Percentiles rank a stretch among this genome's conserved stretches.
Evolutionary conservation across 169 alveolate genomes (phyloP).

Genomic region (Eimeria necatrix): DNA sequence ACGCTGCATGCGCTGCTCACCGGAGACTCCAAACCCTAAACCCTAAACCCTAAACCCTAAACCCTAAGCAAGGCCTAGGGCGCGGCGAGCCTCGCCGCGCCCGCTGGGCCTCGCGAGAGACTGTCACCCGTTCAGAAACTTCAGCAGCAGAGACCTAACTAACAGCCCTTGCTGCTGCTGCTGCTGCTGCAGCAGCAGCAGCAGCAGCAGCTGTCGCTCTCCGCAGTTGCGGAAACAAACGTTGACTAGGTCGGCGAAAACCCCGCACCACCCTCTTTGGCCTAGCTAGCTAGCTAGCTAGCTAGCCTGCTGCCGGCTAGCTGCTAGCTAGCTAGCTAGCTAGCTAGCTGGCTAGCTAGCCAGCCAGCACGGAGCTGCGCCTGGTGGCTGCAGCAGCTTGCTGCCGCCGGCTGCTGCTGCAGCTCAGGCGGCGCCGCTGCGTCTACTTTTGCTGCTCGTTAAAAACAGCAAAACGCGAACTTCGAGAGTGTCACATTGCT

Average conservation of each 20-base stretch:
- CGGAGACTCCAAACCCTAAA: slow-evolving; percentile 6
- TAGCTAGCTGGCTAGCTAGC: neutral
- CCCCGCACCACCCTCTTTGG: no score
- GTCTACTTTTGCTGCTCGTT: neutral
- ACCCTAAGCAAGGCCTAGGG: neutral
- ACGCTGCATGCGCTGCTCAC: slow-evolving; percentile 15
- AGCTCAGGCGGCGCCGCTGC: neutral
- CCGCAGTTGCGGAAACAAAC: neutral
- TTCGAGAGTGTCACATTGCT: neutral
- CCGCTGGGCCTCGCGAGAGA: neutral
- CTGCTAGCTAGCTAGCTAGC: neutral
- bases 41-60: slow-evolving; percentile 16
- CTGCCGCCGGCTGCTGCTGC: neutral
- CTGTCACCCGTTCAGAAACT: neutral
- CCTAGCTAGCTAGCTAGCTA: no score
- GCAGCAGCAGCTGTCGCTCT: neutral
- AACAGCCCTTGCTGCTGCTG: neutral
- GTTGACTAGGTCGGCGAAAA: no score
- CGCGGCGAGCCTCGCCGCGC: neutral
- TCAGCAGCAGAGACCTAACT: neutral
- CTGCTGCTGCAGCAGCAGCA: neutral
- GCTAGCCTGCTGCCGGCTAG: neutral
- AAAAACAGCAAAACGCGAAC: no score
- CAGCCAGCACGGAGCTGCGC: no score
- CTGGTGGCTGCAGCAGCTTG: neutral